A percentile compares a stretch with the other conserved stretches of the same genome.
Conservation (phyloP, 2,329 filamentous ascomycete genomes). For the Ophiostoma sp. region DNA sequence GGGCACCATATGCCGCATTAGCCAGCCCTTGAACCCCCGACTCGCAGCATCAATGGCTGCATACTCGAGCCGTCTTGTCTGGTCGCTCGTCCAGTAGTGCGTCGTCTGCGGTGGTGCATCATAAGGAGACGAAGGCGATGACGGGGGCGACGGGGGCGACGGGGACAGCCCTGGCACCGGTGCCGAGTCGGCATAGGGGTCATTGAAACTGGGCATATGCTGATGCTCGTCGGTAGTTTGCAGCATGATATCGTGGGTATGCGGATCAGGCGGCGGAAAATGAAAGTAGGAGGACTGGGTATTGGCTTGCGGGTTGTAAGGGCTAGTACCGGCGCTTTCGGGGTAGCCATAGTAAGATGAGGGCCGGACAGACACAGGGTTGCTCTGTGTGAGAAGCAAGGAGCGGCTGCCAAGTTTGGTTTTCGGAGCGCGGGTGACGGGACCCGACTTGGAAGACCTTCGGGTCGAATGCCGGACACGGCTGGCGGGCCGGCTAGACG, state of each 20-base stretch:
- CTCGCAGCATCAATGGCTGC: constrained; percentile 60
- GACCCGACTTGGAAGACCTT: neutral
- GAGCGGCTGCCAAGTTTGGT: neutral
- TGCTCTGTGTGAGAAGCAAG: constrained; percentile 5
- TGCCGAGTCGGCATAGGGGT: neutral
- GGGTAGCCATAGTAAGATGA: constrained; percentile 7
- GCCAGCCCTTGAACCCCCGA: constrained; percentile 55
- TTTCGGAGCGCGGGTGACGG: neutral
- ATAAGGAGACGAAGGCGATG: constrained; percentile 27
- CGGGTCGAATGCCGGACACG: neutral
- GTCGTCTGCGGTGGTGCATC: constrained; percentile 52
- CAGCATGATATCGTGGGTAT: neutral
- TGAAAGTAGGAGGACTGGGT: constrained; percentile 10
- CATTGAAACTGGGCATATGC: neutral
- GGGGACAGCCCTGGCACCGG: constrained; percentile 9
- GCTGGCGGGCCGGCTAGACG: constrained; percentile 8
- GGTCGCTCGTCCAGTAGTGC: constrained; percentile 63
- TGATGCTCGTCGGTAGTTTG: neutral
- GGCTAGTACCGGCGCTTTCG: neutral
- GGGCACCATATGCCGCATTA: constrained; percentile 52
- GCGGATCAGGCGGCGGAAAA: neutral
- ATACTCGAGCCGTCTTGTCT: constrained; percentile 58
- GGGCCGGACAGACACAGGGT: neutral
- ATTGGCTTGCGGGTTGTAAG: constrained; percentile 5
- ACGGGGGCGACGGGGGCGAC: constrained; percentile 26